Evolutionary conservation across 495 filamentous ascomycete species (phyloP).

Genomic region (Penicillium dipodomyicola): DNA sequence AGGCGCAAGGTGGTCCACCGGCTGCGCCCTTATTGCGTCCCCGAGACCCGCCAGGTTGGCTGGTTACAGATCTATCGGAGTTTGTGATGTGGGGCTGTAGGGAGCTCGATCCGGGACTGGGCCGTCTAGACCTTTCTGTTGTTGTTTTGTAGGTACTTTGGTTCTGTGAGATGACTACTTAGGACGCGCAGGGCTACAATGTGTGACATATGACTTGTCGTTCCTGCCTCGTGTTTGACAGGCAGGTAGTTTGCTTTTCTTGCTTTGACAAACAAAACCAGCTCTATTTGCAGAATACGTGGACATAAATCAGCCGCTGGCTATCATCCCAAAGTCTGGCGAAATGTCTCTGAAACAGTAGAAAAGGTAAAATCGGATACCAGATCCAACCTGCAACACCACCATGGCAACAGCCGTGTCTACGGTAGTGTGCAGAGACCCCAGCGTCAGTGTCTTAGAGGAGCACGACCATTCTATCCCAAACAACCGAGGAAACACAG

Average conservation of each 20-base stretch:
- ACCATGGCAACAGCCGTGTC: constrained; percentile 9
- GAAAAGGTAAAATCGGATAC: not conserved
- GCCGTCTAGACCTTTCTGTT: not conserved
- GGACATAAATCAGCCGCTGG: not conserved
- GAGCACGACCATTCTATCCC: constrained; percentile 9
- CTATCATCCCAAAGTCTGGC: not conserved
- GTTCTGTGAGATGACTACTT: not conserved
- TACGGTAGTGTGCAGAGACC: not conserved
- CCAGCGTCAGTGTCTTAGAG: constrained; percentile 17
- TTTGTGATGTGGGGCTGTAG: constrained; percentile 2
- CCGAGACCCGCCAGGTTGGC: constrained; percentile 7
- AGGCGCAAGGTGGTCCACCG: constrained; percentile 21
- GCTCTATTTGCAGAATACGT: not conserved
- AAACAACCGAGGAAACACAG: not conserved
- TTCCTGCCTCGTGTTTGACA: constrained; percentile 7
- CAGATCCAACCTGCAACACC: not conserved
- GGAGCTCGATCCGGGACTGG: constrained; percentile 1
- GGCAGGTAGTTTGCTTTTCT: not conserved
- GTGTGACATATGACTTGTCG: constrained; percentile 6
- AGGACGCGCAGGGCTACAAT: not conserved
- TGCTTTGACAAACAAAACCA: not conserved
- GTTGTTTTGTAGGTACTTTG: not conserved
- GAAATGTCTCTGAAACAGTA: not conserved
- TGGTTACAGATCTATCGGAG: constrained; percentile 25
- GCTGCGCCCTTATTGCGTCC: constrained; percentile 4